phyloP scores from a whole-genome alignment of 164 flowering plant species.

The Annona cherimola region DNA sequence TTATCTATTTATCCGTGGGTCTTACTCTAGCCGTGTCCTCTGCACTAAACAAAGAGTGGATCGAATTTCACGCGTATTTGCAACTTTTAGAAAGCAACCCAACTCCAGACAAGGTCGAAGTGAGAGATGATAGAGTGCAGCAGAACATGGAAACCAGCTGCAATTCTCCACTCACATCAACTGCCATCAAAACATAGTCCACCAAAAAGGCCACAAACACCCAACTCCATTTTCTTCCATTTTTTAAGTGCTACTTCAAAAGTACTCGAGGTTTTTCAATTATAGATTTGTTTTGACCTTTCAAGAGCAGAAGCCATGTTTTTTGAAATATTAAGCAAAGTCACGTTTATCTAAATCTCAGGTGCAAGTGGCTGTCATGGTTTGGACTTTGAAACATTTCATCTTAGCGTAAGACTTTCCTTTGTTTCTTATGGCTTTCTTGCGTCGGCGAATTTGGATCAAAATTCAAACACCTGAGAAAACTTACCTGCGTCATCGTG shows the following conservation, averaged over 20 bases:
- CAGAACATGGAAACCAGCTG: constrained; percentile 6
- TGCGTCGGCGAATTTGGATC: neutral
- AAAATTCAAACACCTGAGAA: neutral
- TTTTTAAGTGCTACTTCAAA: neutral
- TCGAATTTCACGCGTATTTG: constrained; percentile 6
- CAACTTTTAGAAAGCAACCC: constrained; percentile 3
- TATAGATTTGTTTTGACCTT: neutral
- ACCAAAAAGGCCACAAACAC: neutral
- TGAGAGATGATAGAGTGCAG: neutral
- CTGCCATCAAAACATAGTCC: neutral
- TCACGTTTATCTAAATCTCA: neutral
- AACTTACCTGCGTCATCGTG: neutral
- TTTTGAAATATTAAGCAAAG: neutral
- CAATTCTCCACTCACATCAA: neutral
- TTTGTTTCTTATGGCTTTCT: neutral
- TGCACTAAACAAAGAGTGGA: neutral
- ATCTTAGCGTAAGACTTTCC: no score
- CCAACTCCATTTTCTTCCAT: neutral
- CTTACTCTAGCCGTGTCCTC: neutral
- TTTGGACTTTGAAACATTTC: no score
- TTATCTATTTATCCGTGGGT: neutral
- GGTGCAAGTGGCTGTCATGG: neutral
- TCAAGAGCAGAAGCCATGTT: neutral
- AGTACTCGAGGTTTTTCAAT: neutral
- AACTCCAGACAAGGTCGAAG: constrained; percentile 2